Evolutionary conservation across 2,329 filamentous ascomycete species (phyloP).

Genomic region (Achaetomium macrosporum): DNA sequence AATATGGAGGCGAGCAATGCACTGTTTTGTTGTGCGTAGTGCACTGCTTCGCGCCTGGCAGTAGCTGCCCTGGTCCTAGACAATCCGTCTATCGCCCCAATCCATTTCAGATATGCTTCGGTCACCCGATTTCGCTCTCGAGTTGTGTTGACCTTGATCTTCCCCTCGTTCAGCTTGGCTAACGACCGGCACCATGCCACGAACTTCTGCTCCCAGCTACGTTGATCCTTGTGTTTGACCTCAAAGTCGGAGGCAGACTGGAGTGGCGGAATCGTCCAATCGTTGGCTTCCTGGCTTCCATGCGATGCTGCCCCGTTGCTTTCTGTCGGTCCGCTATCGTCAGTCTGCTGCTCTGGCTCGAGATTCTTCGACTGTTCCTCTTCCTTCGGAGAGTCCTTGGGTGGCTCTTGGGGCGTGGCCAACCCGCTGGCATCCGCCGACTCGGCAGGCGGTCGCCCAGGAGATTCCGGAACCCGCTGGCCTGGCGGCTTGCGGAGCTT

Average conservation of each 20-base stretch:
- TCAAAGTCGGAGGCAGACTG: conserved; percentile 4
- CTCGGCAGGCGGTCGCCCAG: not conserved
- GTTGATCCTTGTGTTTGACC: conserved; percentile 7
- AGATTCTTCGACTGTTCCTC: not conserved
- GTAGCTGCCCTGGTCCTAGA: conserved; percentile 9
- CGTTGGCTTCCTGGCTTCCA: not conserved
- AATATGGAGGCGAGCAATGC: conserved; percentile 1
- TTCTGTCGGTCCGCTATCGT: not conserved
- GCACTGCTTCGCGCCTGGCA: conserved; percentile 13
- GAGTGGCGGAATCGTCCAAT: conserved; percentile 2
- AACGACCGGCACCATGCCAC: conserved; percentile 18
- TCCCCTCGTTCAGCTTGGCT: conserved; percentile 10
- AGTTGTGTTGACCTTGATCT: conserved; percentile 5
- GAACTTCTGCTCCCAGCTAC: conserved; percentile 18
- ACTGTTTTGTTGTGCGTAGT: conserved; percentile 11
- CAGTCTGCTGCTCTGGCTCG: not conserved
- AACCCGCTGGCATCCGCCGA: conserved; percentile 1
- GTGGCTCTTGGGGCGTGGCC: conserved; percentile 4
- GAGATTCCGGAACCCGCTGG: not conserved
- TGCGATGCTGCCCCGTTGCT: not conserved
- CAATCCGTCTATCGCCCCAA: conserved; percentile 14
- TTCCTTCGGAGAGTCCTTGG: not conserved
- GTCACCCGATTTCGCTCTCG: conserved; percentile 5
- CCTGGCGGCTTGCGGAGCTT: not conserved
- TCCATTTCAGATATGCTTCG: conserved; percentile 15